phyloP scores from a whole-genome alignment of 306 rosid genomes.

The Malus sylvestris region DNA sequence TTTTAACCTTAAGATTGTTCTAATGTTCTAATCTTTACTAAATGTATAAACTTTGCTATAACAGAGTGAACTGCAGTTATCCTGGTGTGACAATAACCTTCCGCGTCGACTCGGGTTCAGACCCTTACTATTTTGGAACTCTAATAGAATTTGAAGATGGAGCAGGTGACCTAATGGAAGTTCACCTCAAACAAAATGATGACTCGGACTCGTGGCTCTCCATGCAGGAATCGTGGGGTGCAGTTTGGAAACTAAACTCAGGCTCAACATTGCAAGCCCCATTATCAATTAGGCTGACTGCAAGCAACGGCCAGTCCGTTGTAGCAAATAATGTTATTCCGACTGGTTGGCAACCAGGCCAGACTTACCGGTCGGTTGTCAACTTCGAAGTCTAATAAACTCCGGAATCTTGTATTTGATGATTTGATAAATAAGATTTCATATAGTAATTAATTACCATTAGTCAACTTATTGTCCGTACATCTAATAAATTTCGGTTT shows the following conservation, averaged over 20 bases:
- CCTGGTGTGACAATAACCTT: conserved; percentile 37
- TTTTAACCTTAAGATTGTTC: no score
- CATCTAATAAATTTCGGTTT: no score
- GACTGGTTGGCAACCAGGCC: conserved; percentile 49
- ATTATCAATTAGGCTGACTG: conserved; percentile 43
- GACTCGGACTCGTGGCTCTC: conserved; percentile 36
- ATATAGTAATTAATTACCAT: not conserved
- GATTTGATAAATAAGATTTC: not conserved
- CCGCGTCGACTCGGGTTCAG: conserved; percentile 48
- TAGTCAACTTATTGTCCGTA: not conserved
- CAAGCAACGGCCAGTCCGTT: conserved; percentile 26
- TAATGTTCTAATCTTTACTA: no score
- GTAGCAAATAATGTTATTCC: conserved; percentile 57
- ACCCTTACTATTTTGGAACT: conserved; percentile 45
- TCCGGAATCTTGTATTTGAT: not conserved
- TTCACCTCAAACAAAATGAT: conserved; percentile 40
- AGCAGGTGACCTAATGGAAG: conserved; percentile 42
- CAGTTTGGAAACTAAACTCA: conserved; percentile 46
- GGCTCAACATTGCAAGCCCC: conserved; percentile 44
- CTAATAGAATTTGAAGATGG: conserved; percentile 53
- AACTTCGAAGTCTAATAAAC: conserved; percentile 20
- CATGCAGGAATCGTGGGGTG: conserved; percentile 71
- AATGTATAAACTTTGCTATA: not conserved
- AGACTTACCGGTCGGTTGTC: conserved; percentile 48
- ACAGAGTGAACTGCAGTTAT: conserved; percentile 51